Evolutionary conservation across 352 stramenopile species (phyloP), one percentile per base, ranked within the genome.

Genomic region (Phytophthora cactorum): DNA sequence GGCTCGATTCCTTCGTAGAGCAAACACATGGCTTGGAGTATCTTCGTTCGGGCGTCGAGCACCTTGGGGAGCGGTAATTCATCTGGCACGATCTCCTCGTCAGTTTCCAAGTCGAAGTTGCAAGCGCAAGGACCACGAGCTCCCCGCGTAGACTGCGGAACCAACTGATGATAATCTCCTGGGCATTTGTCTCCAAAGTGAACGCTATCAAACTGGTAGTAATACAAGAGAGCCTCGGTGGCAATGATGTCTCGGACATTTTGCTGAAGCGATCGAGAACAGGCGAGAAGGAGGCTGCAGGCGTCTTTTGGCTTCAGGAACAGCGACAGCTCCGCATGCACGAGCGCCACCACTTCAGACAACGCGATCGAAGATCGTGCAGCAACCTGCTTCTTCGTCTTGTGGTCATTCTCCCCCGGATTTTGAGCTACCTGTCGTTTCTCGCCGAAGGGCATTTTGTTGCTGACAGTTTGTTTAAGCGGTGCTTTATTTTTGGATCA

Each of bases 121-220:
- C 60, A 67, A 14, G 25, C 52, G 34, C n/a, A 58, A 14, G 10
- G 51, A 17, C 52, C 49, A 45, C 38, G 58, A n/a, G 14, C 41
- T 47, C 41, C 41, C 3, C 41, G 41, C 41, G n/a, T 56, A 14
- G 27, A 29, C 4, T 44, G 41, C 41, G 41, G 41, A 9, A 47
- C 41, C 41, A 47, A 27, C 41, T 58, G 61, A 27, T 68, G 44
- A 8, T 29, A 50, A 51, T 68, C 36, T 22, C 28, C 34, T 12
- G 12, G 12, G 17, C 61, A 63, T 22, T 57, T 57, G 1, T 46
- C 12, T n/a, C 27, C 12, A 11, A 63, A 62, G 27, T 63, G 52
- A 11, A 57, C 52, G 22, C n/a, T 47, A 47, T 27, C n/a, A 11
- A 47, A 47, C 15, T 31, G 5, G 34, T 57, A 61, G 43, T 38